Percentiles rank a stretch among this genome's conserved stretches.
phyloP scores from a whole-genome alignment of 164 flowering plant species.

The Cinnamomum chago region DNA sequence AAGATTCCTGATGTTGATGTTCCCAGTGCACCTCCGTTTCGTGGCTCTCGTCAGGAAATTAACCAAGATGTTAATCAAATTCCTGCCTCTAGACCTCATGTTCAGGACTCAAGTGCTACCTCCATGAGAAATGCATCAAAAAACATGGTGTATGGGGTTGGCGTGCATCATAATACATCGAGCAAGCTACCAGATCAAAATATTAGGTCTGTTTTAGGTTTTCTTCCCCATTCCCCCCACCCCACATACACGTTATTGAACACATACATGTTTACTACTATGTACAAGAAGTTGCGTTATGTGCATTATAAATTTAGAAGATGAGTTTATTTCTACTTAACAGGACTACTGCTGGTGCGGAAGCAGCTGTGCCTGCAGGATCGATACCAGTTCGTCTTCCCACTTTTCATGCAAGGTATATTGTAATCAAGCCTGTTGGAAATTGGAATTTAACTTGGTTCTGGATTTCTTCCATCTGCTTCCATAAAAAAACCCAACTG shows the following conservation, averaged over 20 bases:
- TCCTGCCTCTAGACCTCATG: constrained; percentile 20
- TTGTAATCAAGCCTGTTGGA: constrained; percentile 1
- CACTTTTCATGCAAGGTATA: constrained; percentile 85
- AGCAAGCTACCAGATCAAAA: constrained; percentile 25
- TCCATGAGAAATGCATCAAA: constrained; percentile 8
- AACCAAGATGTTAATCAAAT: constrained; percentile 24
- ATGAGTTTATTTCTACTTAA: not conserved
- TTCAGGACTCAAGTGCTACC: constrained; percentile 13
- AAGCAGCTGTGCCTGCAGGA: constrained; percentile 42
- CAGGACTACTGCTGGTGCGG: constrained; percentile 44
- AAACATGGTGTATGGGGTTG: constrained; percentile 14
- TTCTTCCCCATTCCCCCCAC: not conserved
- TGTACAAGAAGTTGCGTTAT: not conserved
- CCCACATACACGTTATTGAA: not conserved
- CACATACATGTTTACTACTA: not conserved
- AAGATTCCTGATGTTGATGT: constrained; percentile 44
- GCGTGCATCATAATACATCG: constrained; percentile 19
- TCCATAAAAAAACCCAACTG: not conserved
- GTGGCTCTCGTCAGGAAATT: constrained; percentile 38
- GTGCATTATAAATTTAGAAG: constrained; percentile 1
- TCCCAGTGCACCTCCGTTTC: constrained; percentile 82
- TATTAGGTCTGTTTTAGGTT: constrained; percentile 38
- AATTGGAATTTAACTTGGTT: constrained; percentile 2
- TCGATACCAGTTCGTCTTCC: constrained; percentile 66
- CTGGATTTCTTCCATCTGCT: not conserved